Evolutionary conservation across 108 stramenopile genomes (phyloP).

Genomic region (Fistulifera pelliculosa): DNA sequence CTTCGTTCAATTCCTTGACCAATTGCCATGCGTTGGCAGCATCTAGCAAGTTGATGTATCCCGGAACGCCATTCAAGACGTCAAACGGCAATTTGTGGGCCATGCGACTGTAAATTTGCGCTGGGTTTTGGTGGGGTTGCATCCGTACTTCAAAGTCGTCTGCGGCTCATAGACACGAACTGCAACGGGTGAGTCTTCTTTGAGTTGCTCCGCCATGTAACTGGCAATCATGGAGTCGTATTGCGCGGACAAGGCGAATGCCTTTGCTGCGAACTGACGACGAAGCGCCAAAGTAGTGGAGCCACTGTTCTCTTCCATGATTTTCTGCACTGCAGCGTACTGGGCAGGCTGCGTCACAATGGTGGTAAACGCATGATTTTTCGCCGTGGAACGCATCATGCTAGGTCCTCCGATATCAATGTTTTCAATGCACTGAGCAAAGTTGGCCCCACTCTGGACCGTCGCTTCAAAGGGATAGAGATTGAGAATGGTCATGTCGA

Average conservation of each 20-base stretch:
- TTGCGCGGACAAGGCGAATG: conserved; percentile 84
- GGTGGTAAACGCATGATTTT: conserved; percentile 95
- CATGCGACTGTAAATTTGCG: conserved; percentile 72
- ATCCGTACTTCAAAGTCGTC: conserved; percentile 91
- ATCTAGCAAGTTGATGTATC: conserved; percentile 98
- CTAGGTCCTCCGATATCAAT: conserved; percentile 99
- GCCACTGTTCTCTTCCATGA: conserved; percentile 71
- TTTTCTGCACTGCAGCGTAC: conserved; percentile 71
- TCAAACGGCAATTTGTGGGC: conserved; percentile 79
- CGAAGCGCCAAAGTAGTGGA: conserved; percentile 81
- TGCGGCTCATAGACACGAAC: conserved; percentile 86
- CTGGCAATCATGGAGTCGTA: conserved; percentile 93
- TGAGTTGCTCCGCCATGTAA: conserved; percentile 75
- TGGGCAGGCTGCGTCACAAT: conserved; percentile 87
- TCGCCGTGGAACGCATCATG: conserved; percentile 96
- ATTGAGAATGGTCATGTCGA: conserved; percentile 97
- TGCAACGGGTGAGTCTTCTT: conserved; percentile 37
- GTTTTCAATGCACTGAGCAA: conserved; percentile 97
- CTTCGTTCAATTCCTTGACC: conserved; percentile 85
- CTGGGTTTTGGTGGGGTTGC: conserved; percentile 97
- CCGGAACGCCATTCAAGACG: conserved; percentile 88
- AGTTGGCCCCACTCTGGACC: conserved; percentile 80
- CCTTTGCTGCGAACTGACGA: conserved; percentile 77
- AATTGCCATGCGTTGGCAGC: conserved; percentile 98
- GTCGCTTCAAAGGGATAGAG: conserved; percentile 97